Conservation (phyloP, 2,329 filamentous ascomycete species). For the Penicillium sp. region DNA sequence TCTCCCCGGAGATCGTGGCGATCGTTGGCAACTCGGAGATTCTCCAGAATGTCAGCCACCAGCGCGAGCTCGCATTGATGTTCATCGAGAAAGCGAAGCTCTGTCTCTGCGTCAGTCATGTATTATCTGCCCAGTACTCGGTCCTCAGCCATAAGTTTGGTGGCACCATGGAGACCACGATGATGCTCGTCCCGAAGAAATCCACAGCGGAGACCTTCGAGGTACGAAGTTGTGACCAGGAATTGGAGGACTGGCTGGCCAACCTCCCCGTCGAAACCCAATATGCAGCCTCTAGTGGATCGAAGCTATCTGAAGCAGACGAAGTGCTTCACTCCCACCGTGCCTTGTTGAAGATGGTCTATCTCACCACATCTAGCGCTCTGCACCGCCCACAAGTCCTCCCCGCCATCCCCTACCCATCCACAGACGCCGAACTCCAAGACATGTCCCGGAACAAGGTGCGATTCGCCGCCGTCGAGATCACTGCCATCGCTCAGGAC, state of each 20-base stretch:
- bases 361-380: slow-evolving; percentile 86
- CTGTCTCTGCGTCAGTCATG: slow-evolving; percentile 83
- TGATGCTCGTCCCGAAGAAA: slow-evolving; percentile 92
- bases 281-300: slow-evolving; percentile 65
- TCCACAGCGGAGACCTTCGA: slow-evolving; percentile 76
- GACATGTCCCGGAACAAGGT: slow-evolving; percentile 81
- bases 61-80: slow-evolving; percentile 77
- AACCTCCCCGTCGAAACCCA: slow-evolving; percentile 70
- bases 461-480: slow-evolving; percentile 77
- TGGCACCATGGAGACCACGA: slow-evolving; percentile 70
- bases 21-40: slow-evolving; percentile 70
- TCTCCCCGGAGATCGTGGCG: slow-evolving; percentile 67
- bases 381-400: slow-evolving; percentile 89
- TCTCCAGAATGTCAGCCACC: slow-evolving; percentile 68
- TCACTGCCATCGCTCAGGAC: slow-evolving; percentile 78
- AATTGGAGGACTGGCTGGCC: slow-evolving; percentile 74
- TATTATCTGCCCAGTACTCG: slow-evolving; percentile 88
- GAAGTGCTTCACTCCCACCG: slow-evolving; percentile 66
- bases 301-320: slow-evolving; percentile 50
- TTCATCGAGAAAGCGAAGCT: slow-evolving; percentile 90
- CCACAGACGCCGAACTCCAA: slow-evolving; percentile 66
- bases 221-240: slow-evolving; percentile 74
- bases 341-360: slow-evolving; percentile 89
- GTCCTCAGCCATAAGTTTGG: slow-evolving; percentile 79
- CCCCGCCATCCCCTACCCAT: slow-evolving; percentile 63